Evolutionary conservation across 371 early-diverging fungal genomes (phyloP).

Genomic region (Actinomortierella wolfii): DNA sequence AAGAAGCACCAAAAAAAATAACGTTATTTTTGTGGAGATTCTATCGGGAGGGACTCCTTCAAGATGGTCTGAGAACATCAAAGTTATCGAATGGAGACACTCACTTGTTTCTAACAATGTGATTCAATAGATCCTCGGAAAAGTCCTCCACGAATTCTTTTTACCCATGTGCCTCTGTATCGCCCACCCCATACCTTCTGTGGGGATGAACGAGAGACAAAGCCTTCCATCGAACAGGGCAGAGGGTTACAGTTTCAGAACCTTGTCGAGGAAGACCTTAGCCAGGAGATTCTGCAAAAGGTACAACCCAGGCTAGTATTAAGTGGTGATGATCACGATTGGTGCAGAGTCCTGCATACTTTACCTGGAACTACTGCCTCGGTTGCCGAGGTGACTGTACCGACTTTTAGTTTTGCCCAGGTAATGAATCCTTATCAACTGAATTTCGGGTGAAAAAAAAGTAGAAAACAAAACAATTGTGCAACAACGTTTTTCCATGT

Average conservation of each 20-base stretch:
- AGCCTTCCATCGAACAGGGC: slow-evolving; percentile 49
- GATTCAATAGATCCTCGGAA: too few relatives aligned
- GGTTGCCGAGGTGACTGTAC: slow-evolving; percentile 49
- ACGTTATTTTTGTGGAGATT: too few relatives aligned
- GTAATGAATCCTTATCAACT: slow-evolving; percentile 6
- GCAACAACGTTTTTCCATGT: too few relatives aligned
- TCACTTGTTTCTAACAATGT: too few relatives aligned
- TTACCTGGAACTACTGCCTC: background rate
- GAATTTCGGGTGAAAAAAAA: too few relatives aligned
- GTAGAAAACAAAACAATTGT: too few relatives aligned
- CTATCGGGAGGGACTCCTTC: too few relatives aligned
- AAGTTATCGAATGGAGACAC: too few relatives aligned
- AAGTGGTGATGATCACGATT: slow-evolving; percentile 92
- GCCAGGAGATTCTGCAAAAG: slow-evolving; percentile 54
- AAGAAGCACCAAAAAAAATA: too few relatives aligned
- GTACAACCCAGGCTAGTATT: slow-evolving; percentile 70
- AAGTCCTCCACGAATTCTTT: slow-evolving; percentile 52
- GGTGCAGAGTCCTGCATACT: slow-evolving; percentile 62
- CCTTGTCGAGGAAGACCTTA: slow-evolving; percentile 58
- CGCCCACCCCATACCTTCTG: slow-evolving; percentile 63
- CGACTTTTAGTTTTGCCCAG: slow-evolving; percentile 65
- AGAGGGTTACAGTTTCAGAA: slow-evolving; percentile 86
- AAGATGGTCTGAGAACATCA: too few relatives aligned
- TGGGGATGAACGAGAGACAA: slow-evolving; percentile 65
- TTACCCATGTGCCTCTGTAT: slow-evolving; percentile 81